Base-by-base conservation (phyloP, 192 early-diverging fungal genomes). In the Backusella macrospora region DNA sequence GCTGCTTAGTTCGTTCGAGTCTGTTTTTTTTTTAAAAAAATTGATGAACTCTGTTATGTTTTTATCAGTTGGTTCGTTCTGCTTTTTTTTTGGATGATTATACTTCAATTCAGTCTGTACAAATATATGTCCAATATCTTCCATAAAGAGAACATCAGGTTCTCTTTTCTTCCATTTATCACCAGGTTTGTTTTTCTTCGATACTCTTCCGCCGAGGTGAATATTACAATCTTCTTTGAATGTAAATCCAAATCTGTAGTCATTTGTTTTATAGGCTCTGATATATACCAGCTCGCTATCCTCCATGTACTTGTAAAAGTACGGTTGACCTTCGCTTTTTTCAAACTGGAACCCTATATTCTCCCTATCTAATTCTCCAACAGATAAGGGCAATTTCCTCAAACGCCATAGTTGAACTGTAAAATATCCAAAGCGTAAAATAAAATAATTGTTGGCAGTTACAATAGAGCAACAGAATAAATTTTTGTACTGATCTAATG, bases 361-460 rank as follows among this genome's bases (percentile, higher is more conserved):
- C 26, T 7, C 6, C 26, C 26, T 23, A 3, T 59, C 21, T 59
- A 9, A 0, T 29, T 59, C 21, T 59, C 21, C 21, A 59, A 23
- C 10, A 0, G 10, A 13, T 34, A 5, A 2, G 34, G 45, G 23
- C 6, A 18, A 14, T 14, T 45, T 29, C n/a, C 47, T 26, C 5
- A 26, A 23, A 6, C 18, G 9, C 67, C 67, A 68, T 29, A 68
- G 67, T 26, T 68, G 67, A 1, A 68, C 67, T 5, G 67, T 68
- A 44, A 46, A 45, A 2, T 4, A 16, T 6, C 67, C 67, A 68
- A 68, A 68, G 12, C 67, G 67, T 26, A 68, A 4, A 29, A 68
- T 16, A 34, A 29, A 47, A 9, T 47, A 10, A 5, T 45, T 10
- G 21, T 6, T 45, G 7, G 7, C 21, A 6, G 16, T 34, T 29